phyloP scores from a whole-genome alignment of 108 stramenopile species.

The Skeletonema grethae region DNA sequence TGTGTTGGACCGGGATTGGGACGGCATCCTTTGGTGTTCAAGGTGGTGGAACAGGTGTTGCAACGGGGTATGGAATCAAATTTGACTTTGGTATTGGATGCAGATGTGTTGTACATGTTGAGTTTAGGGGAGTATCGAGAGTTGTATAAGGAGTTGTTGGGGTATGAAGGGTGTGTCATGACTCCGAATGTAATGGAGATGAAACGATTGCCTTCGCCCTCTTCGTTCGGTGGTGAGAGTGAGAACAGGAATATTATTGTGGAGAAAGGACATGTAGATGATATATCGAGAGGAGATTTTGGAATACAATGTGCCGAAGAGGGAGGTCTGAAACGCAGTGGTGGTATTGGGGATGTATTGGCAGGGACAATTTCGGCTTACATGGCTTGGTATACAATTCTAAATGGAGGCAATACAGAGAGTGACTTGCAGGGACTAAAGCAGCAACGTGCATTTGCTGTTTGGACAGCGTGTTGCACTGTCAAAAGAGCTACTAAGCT shows the following conservation, averaged over 20 bases:
- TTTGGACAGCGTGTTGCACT: conserved; percentile 76
- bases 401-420: conserved; percentile 26
- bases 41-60: conserved; percentile 64
- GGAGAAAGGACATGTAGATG: conserved; percentile 64
- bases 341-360: conserved; percentile 97
- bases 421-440: neutral
- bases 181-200: conserved; percentile 96
- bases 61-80: conserved; percentile 48
- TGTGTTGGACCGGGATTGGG: conserved; percentile 97
- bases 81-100: conserved; percentile 90
- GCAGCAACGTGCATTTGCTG: conserved; percentile 44
- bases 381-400: conserved; percentile 75
- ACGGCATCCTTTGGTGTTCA: conserved; percentile 70
- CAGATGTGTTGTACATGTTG: conserved; percentile 92
- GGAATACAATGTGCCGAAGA: conserved; percentile 67
- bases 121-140: conserved; percentile 57
- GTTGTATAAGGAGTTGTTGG: conserved; percentile 27
- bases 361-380: conserved; percentile 83
- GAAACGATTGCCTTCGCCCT: conserved; percentile 51
- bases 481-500: conserved; percentile 72
- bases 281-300: conserved; percentile 14
- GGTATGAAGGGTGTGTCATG: conserved; percentile 67
- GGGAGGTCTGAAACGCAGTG: conserved; percentile 92
- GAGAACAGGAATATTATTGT: conserved; percentile 55
- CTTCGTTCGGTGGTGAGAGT: conserved; percentile 25